Evolutionary conservation across 306 rosid species (phyloP).

Genomic region (Cucurbita moschata): DNA sequence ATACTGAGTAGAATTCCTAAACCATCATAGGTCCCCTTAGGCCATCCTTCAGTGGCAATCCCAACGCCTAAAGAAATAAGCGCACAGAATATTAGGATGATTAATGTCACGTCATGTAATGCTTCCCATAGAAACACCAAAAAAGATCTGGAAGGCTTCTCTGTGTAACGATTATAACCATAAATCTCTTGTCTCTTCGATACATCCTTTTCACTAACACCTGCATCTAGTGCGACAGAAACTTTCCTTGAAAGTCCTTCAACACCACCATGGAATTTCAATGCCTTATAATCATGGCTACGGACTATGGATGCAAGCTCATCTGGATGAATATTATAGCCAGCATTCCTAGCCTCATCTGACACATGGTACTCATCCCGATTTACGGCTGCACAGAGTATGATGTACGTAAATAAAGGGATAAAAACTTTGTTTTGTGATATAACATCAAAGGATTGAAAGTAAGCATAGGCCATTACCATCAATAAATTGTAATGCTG

Average conservation of each 20-base stretch:
- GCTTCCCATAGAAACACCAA: conserved; percentile 83
- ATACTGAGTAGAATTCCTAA: conserved; percentile 73
- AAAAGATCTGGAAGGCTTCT: conserved; percentile 58
- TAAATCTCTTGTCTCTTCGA: conserved; percentile 50
- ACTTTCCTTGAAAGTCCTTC: conserved; percentile 43
- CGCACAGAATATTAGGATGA: conserved; percentile 78
- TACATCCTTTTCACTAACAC: conserved; percentile 35
- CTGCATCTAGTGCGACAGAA: conserved; percentile 33
- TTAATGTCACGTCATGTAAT: conserved; percentile 70
- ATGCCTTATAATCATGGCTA: conserved; percentile 36
- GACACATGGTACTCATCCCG: conserved; percentile 39
- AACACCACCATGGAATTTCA: conserved; percentile 40
- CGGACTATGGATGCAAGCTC: conserved; percentile 65
- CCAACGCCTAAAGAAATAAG: conserved; percentile 71
- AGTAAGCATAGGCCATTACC: conserved; percentile 29
- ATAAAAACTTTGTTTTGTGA: neutral
- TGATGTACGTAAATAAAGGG: neutral
- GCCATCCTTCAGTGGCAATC: conserved; percentile 88
- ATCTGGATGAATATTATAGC: conserved; percentile 76
- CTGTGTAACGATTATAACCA: conserved; percentile 63
- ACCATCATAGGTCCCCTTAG: conserved; percentile 80
- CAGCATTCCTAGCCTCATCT: conserved; percentile 54
- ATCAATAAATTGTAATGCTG: conserved; percentile 77
- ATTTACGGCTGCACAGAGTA: conserved; percentile 42
- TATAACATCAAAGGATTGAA: conserved; percentile 6